Percentiles rank a stretch among this genome's conserved stretches.
Evolutionary conservation across 2,329 filamentous ascomycete genomes (phyloP).

Genomic region (Hypoxylon sp.): DNA sequence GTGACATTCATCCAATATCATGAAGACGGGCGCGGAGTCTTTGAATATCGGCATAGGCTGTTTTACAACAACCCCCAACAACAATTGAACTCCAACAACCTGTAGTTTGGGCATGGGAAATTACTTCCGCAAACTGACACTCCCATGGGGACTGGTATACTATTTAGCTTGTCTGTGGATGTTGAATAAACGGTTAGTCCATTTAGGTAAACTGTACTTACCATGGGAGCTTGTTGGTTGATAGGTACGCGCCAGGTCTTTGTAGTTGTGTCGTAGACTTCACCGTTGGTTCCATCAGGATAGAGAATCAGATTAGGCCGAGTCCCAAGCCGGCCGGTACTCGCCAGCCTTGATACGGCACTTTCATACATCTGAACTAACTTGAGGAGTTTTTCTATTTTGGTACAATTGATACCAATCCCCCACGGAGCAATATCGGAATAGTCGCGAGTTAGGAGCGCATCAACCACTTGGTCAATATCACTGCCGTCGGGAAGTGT

Average conservation of each 20-base stretch:
- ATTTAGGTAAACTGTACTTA: constrained; percentile 40
- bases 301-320: constrained; percentile 69
- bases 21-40: constrained; percentile 30
- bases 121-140: constrained; percentile 52
- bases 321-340: constrained; percentile 44
- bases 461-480: constrained; percentile 52
- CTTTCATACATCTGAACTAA: constrained; percentile 65
- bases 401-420: constrained; percentile 75
- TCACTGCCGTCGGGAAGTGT: constrained; percentile 64
- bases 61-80: constrained; percentile 64
- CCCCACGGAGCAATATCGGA: constrained; percentile 60
- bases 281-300: constrained; percentile 73
- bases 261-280: constrained; percentile 71
- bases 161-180: constrained; percentile 14
- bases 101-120: constrained; percentile 48
- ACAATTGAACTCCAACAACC: constrained; percentile 57
- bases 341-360: constrained; percentile 52
- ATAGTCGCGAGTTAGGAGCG: constrained; percentile 39
- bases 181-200: too few species aligned
- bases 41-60: constrained; percentile 58
- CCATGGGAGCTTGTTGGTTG: constrained; percentile 38
- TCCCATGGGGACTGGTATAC: constrained; percentile 54
- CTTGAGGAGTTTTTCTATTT: constrained; percentile 66
- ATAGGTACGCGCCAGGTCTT: constrained; percentile 64
- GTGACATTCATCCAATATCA: constrained; percentile 18